Conservation (phyloP, 805 yeast species). For the Lipomyces sp. region DNA sequence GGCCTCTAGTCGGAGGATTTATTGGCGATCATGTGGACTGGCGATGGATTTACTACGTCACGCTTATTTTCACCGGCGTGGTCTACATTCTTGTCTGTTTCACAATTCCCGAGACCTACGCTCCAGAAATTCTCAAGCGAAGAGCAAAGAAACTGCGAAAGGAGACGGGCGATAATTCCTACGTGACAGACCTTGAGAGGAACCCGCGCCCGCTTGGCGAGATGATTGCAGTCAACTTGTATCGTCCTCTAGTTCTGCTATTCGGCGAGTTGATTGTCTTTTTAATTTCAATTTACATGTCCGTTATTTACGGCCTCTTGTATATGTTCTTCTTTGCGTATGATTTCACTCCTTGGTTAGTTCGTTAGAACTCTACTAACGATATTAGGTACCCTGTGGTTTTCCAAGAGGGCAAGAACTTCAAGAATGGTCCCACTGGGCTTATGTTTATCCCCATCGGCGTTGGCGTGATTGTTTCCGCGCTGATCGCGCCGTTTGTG, state of each 20-base stretch:
- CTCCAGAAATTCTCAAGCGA: constrained; percentile 54
- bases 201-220: constrained; percentile 70
- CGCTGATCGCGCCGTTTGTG: constrained; percentile 43
- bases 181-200: constrained; percentile 68
- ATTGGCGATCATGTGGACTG: constrained; percentile 64
- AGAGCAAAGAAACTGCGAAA: constrained; percentile 59
- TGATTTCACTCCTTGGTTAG: background rate
- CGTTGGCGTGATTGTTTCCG: constrained; percentile 74
- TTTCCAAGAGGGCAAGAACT: constrained; percentile 58
- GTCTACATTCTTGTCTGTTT: constrained; percentile 54
- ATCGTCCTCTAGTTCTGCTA: constrained; percentile 76
- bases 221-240: constrained; percentile 66
- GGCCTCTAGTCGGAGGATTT: constrained; percentile 68
- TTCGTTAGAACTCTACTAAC: background rate
- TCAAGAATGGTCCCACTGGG: constrained; percentile 60
- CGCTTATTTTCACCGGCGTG: constrained; percentile 65
- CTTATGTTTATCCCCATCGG: constrained; percentile 69
- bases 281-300: constrained; percentile 57
- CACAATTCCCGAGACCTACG: constrained; percentile 68
- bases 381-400: constrained; percentile 56
- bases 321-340: constrained; percentile 66
- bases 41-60: constrained; percentile 73
- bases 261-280: constrained; percentile 52
- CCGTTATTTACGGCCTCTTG: constrained; percentile 53
- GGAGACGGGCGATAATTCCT: constrained; percentile 56